Evolutionary conservation across 805 yeast species (phyloP).

Genomic region (Candida ovalis): DNA sequence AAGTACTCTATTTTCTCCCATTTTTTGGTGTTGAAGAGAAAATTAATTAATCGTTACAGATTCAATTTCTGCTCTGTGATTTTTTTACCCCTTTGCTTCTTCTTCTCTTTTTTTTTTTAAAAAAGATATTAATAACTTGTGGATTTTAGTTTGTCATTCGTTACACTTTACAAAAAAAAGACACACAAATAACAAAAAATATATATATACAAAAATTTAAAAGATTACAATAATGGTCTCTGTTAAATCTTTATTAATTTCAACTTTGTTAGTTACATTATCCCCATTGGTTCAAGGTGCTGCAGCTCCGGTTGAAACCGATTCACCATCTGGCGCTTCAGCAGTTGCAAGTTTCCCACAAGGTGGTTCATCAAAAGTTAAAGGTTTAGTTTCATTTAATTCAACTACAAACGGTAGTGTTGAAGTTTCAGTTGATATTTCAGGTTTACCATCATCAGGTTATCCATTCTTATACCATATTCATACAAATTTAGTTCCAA

Average conservation of each 20-base stretch:
- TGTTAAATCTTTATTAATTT: background rate
- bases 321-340: conserved; percentile 29
- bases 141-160: too few species aligned
- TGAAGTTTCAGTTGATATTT: conserved; percentile 40
- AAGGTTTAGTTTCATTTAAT: conserved; percentile 7
- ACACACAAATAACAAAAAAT: too few species aligned
- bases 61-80: too few species aligned
- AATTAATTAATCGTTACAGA: too few species aligned
- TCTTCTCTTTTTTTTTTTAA: too few species aligned
- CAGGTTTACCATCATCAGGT: conserved; percentile 39
- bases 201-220: background rate
- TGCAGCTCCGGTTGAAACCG: conserved; percentile 4
- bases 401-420: conserved; percentile 19
- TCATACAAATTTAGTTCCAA: conserved; percentile 36
- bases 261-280: background rate
- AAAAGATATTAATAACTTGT: too few species aligned
- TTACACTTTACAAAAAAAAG: too few species aligned
- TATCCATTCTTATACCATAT: conserved; percentile 46
- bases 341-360: conserved; percentile 51
- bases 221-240: conserved; percentile 1
- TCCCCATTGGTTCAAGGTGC: background rate
- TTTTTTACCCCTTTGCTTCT: too few species aligned
- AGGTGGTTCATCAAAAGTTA: conserved; percentile 21
- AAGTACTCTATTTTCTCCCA: too few species aligned
- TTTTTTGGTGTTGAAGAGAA: too few species aligned